These are phyloP conservation scores for Candida albicans DNA, from an alignment of 1,139 yeast genomes.

Conservation along the genomic window DNA sequence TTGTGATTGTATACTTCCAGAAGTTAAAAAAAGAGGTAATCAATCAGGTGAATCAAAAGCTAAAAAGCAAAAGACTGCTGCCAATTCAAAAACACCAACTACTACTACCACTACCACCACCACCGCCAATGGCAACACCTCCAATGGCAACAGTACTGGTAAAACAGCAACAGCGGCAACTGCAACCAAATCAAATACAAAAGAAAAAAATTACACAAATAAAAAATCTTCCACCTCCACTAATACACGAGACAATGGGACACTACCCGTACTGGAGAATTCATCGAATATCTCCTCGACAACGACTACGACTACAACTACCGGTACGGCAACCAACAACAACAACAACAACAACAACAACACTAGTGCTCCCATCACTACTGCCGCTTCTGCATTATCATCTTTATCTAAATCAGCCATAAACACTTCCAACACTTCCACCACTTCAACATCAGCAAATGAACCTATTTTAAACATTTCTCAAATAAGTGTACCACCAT, in stretches of 20 bases:
- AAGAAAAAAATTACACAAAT: background rate
- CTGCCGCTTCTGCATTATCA: background rate
- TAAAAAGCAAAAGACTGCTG: conserved; percentile 17
- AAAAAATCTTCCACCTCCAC: background rate
- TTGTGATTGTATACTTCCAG: conserved; percentile 69
- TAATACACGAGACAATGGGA: background rate
- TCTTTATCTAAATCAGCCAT: background rate
- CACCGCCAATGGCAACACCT: background rate
- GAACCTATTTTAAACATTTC: conserved; percentile 48
- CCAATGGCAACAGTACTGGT: background rate
- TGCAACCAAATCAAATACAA: background rate
- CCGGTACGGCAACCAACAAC: background rate
- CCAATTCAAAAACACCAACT: background rate
- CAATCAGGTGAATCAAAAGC: conserved; percentile 25
- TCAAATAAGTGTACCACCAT: conserved; percentile 46
- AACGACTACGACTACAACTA: background rate
- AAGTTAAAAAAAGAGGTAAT: conserved; percentile 48
- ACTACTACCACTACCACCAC: background rate
- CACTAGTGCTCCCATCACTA: background rate
- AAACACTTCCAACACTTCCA: conserved; percentile 1
- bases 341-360: conserved; percentile 1
- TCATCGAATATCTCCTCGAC: background rate
- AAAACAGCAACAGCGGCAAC: background rate
- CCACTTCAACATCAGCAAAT: conserved; percentile 13
- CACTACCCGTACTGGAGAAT: too few relatives aligned